Conservation (phyloP, 371 early-diverging fungal species). For the Apophysomyces ossiformis region DNA sequence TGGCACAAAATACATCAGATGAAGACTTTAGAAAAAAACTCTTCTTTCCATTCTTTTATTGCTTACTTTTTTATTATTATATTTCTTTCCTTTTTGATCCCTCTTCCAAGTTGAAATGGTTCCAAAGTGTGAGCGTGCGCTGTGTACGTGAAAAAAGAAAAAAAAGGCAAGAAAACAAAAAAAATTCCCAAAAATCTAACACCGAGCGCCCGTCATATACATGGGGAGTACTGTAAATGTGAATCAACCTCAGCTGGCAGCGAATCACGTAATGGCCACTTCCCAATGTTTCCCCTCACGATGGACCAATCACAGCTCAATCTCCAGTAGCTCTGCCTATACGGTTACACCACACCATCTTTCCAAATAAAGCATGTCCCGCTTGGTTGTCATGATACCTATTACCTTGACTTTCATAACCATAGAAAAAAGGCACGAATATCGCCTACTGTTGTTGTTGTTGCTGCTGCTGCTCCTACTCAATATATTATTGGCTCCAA, state of each 20-base stretch:
- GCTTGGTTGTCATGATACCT: not conserved
- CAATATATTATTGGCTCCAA: too few relatives aligned
- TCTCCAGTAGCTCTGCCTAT: not conserved
- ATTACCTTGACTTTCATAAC: too few relatives aligned
- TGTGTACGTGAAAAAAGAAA: not conserved
- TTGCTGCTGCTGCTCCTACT: too few relatives aligned
- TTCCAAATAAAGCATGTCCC: constrained; percentile 3
- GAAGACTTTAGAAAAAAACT: not conserved
- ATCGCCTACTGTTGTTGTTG: too few relatives aligned
- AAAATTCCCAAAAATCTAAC: constrained; percentile 11
- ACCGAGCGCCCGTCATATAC: constrained; percentile 1
- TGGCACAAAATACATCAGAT: constrained; percentile 1
- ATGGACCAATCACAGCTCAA: constrained; percentile 1
- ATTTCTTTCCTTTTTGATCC: constrained; percentile 1
- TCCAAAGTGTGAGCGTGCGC: constrained; percentile 10
- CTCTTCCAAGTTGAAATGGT: constrained; percentile 6
- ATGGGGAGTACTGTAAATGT: constrained; percentile 4
- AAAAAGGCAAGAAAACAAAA: constrained; percentile 11
- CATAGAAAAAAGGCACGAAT: too few relatives aligned
- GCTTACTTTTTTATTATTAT: constrained; percentile 3
- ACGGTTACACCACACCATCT: not conserved
- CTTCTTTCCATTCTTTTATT: not conserved
- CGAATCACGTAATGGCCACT: constrained; percentile 4
- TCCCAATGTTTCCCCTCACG: constrained; percentile 3
- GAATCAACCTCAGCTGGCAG: constrained; percentile 8